Evolutionary conservation across 345 rosid species (phyloP), one percentile per base, ranked within the genome.

Genomic region (Schrenkiella parvula): DNA sequence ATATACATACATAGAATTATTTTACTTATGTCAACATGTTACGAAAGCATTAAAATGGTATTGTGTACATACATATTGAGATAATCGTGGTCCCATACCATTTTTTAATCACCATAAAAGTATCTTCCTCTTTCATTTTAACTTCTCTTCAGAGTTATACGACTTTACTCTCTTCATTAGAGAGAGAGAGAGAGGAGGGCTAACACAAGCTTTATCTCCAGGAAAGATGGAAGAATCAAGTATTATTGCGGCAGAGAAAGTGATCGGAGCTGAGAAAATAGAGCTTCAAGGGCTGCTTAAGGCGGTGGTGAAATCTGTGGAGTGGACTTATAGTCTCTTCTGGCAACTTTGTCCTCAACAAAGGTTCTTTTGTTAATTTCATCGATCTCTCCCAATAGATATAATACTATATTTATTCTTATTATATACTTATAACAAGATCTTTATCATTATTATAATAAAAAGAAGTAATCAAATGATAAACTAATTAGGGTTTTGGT

Each of bases 271-370:
- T 46, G 66, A 62, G 6, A 77, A 83, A 70, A 83, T 72, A 71
- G 86, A 84, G 71, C 79, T 92, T 22, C 96, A 89, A 73, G 82
- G 28, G 70, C 80, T 87, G 80, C 77, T 95, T 47, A 95, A 95
- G 81, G 82, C 83, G 21, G 90, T 89, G 41, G 97, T 95, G 75
- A 92, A 92, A 81, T 92, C 98, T 5, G 91, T 92, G 74, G 86
- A 83, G 7, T 95, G 99, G 99, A 92, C 97, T 48, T 95, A 95
- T 73, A 82, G 97, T 75, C 86, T 95, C 76, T 88, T 88, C 65
- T 95, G 99, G 99, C 92, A 90, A 79, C 15, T 86, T 44, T 92
- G 93, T 82, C 98, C 99, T 0, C 98, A 86, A 56, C 92, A 90
- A 88, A 87, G 98, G 99, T 95, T 83, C 52, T 39, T 25, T 48